These are phyloP conservation scores for Parathielavia hyrcaniae DNA, from an alignment of 495 filamentous ascomycete species.

Conservation along the genomic window DNA sequence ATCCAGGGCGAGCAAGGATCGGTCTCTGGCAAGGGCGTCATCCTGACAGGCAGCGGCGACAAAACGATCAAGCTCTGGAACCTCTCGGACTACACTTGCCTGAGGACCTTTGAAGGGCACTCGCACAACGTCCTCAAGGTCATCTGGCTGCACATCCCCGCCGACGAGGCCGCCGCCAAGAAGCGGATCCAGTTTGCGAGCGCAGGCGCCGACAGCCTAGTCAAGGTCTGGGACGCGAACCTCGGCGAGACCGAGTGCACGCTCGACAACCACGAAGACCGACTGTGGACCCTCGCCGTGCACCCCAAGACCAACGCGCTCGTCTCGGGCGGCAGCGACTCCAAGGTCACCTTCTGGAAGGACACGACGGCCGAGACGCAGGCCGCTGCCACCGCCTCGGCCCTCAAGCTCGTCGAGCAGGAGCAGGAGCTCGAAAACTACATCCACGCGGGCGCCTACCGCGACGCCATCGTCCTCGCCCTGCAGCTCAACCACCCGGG, in stretches of 20 bases:
- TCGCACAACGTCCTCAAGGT: conserved; percentile 92
- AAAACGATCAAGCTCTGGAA: conserved; percentile 96
- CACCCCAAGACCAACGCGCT: conserved; percentile 62
- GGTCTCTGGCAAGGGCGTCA: conserved; percentile 62
- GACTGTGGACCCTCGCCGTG: conserved; percentile 81
- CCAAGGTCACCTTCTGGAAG: conserved; percentile 87
- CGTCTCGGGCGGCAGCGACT: conserved; percentile 83
- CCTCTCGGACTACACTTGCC: conserved; percentile 83
- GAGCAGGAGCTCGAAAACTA: conserved; percentile 90
- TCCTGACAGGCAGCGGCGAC: conserved; percentile 86
- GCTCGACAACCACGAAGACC: conserved; percentile 90
- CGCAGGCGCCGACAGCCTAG: conserved; percentile 89
- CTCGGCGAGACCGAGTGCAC: conserved; percentile 77
- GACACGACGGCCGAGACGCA: conserved; percentile 83
- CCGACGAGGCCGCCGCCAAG: conserved; percentile 41
- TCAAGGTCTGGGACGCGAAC: conserved; percentile 88
- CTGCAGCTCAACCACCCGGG: conserved; percentile 89
- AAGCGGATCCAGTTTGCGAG: conserved; percentile 64
- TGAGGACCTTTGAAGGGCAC: conserved; percentile 92
- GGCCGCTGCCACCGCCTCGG: conserved; percentile 58
- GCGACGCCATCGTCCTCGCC: conserved; percentile 85
- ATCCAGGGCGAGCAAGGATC: conserved; percentile 63
- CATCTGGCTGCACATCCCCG: conserved; percentile 70
- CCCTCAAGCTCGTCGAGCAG: conserved; percentile 76
- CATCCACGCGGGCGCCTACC: conserved; percentile 76